Base-by-base conservation (phyloP, 169 alveolate species). In the Eimeria falciformis region DNA sequence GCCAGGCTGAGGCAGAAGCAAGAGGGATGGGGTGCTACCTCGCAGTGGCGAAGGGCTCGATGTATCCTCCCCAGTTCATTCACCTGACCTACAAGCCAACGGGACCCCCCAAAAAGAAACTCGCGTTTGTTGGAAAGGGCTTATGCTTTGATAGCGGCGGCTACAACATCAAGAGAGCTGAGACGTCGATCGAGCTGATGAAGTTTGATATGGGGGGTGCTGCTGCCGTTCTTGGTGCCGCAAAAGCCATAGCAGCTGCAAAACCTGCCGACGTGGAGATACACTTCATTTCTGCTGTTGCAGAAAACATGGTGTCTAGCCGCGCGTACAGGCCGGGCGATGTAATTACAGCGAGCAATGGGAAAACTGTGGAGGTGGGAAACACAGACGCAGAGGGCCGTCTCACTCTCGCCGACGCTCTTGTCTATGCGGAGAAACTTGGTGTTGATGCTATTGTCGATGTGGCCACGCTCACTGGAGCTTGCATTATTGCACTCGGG, bases 361-460 rank as follows among this genome's bases (percentile, higher is more conserved):
- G 99, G 17, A 94, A 75, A 92, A 95, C 71, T 71, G 94, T 27
- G 46, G 96, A 71, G 78, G 95, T 93, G 50, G 97, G 97, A 21
- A 98, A 98, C 94, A 98, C 99, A 40, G 99, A 98, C 95, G 99
- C 99, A 23, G 99, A 98, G 94, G 99, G 99, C 11, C 95, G 99
- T 81, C 96, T 98, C 11, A 96, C 99, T 21, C 94, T 98, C 69
- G 99, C 99, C n/a, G 99, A 98, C 78, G 98, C 99, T 6, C 95
- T 98, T 84, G 96, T 98, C 58, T 98, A 97, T 94, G 98, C 98
- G 14, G 97, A 96, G 82, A 96, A 97, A 40, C 92, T 94, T 37
- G 92, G 95, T 12, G 98, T 98, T 3, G 98, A 97, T 71, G 91
- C 94, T 58, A 94, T 98, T 62, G 92, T 98, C 33, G 99, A 98